Base-by-base conservation (phyloP, 2,329 filamentous ascomycete species). In the Fusarium siculi region DNA sequence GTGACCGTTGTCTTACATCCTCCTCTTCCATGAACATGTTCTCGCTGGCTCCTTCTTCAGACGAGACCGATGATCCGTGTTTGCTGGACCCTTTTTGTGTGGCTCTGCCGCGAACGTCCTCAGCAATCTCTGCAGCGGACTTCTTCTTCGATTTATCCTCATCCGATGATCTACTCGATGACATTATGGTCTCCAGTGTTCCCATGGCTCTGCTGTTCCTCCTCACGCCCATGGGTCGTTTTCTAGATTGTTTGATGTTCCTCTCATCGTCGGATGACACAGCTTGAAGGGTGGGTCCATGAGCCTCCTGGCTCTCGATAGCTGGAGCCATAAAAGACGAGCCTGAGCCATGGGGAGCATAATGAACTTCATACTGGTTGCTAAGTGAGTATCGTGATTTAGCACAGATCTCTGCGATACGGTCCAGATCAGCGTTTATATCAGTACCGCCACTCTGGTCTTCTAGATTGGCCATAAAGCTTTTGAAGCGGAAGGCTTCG, bases 341-440 rank as follows among this genome's bases (percentile, higher is more conserved):
- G 7, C 90, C 89, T 3, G 87, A 88, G 25, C 89, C 89, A 74
- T 91, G 90, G 19, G 90, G 90, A 18, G 87, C 83, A 66, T 91
- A 88, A 73, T 92, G 90, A 11, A 91, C 88, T 75, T 91, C 90
- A 75, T 92, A 91, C 77, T 92, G 90, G 78, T 91, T 91, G 79
- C 89, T 91, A 57, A 92, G 78, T 44, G 89, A 91, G 78, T 91
- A 92, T 47, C 88, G 86, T 18, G 89, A 91, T 39, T 88, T 85
- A 42, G 90, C 90, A 80, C 90, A 92, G 37, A 92, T 92, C 79
- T 92, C 90, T 16, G 90, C 90, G 75, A 92, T 92, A 44, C 89
- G 86, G 69, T 92, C 89, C 55, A 92, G 81, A 75, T 91, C 89
- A 18, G 89, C 84, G 57, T 85, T 84, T 66, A 91, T 88, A 65